Evolutionary conservation across 352 stramenopile genomes (phyloP).

Genomic region (Globisporangium camurandrum): DNA sequence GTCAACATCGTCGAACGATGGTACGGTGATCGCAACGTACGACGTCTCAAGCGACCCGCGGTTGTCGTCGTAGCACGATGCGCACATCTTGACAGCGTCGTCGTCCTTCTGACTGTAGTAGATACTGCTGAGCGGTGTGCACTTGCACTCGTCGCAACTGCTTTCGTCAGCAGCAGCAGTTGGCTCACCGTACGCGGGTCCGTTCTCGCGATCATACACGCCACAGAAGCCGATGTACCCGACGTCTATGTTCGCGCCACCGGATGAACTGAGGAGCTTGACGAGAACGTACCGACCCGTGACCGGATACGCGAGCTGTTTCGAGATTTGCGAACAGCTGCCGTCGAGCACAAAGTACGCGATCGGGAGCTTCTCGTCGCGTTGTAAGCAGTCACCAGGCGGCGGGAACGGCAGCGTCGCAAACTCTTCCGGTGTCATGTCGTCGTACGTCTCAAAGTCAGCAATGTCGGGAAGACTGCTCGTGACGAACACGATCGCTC

Average conservation of each 20-base stretch:
- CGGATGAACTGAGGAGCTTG: slow-evolving; percentile 60
- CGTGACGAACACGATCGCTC: slow-evolving; percentile 61
- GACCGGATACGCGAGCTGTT: slow-evolving; percentile 58
- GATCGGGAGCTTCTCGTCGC: slow-evolving; percentile 59
- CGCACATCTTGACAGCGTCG: slow-evolving; percentile 49
- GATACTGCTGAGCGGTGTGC: slow-evolving; percentile 26
- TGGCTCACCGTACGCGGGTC: slow-evolving; percentile 74
- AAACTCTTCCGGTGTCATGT: slow-evolving; percentile 74
- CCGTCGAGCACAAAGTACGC: slow-evolving; percentile 76
- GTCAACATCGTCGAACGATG: slow-evolving; percentile 27
- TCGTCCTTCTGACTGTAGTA: slow-evolving; percentile 62
- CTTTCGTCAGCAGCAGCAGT: too few relatives aligned
- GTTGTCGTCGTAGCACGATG: slow-evolving; percentile 75
- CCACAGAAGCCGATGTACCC: slow-evolving; percentile 78
- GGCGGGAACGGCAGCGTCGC: slow-evolving; percentile 60
- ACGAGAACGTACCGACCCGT: slow-evolving; percentile 73
- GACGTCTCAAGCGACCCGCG: slow-evolving; percentile 39
- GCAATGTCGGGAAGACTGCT: slow-evolving; percentile 50
- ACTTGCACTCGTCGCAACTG: slow-evolving; percentile 62
- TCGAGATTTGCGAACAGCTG: slow-evolving; percentile 67
- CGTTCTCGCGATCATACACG: slow-evolving; percentile 73
- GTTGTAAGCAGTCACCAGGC: slow-evolving; percentile 29
- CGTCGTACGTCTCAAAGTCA: slow-evolving; percentile 45
- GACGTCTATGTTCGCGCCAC: slow-evolving; percentile 77
- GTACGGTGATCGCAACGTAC: slow-evolving; percentile 36